phyloP scores from a whole-genome alignment of 2,329 filamentous ascomycete species.

The Drechslerella stenobrocha region DNA sequence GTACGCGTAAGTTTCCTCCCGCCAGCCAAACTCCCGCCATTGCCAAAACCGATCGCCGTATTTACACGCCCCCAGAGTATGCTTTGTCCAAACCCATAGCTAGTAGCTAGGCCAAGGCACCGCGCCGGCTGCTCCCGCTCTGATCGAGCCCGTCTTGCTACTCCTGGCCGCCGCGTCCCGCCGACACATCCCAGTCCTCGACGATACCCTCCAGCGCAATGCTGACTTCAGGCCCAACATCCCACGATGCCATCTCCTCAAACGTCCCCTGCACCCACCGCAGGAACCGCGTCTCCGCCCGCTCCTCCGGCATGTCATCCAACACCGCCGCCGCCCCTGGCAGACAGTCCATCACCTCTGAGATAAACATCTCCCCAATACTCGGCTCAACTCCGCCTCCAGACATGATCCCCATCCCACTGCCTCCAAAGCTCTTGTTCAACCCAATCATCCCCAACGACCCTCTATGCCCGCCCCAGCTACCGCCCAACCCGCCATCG shows the following conservation, averaged over 20 bases:
- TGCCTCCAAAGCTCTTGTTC: constrained; percentile 35
- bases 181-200: constrained; percentile 32
- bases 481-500: constrained; percentile 29
- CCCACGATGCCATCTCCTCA: constrained; percentile 52
- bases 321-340: constrained; percentile 47
- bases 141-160: no score
- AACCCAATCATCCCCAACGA: constrained; percentile 29
- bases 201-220: constrained; percentile 40
- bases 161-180: constrained; percentile 21
- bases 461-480: constrained; percentile 27
- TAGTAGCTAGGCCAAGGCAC: no score
- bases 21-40: no score
- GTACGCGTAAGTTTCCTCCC: no score
- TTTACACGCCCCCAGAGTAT: no score
- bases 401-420: constrained; percentile 18
- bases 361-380: constrained; percentile 50
- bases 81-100: no score
- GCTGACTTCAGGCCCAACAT: constrained; percentile 50
- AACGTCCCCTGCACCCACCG: constrained; percentile 52
- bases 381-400: constrained; percentile 24
- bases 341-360: constrained; percentile 49
- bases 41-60: no score
- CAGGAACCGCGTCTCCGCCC: constrained; percentile 52
- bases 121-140: no score
- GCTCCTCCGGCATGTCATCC: constrained; percentile 50